A percentile compares a stretch with the other conserved stretches of the same genome.
These are phyloP conservation scores for Mycocentrospora acerina DNA, from an alignment of 2,329 filamentous ascomycete species.

Conservation along the genomic window DNA sequence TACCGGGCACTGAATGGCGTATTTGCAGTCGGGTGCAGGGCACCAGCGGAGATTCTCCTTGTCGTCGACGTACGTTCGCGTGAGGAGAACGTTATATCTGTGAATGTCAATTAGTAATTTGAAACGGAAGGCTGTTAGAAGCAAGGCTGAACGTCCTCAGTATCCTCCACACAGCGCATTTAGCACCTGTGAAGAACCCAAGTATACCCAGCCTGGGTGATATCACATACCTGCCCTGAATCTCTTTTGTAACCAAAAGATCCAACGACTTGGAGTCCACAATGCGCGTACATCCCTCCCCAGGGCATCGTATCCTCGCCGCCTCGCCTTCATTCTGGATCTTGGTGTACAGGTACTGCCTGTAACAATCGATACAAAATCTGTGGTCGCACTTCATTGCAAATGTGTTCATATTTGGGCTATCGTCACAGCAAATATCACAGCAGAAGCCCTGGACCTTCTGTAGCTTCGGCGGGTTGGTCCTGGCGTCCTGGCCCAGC, in stretches of 20 bases:
- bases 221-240: constrained; percentile 55
- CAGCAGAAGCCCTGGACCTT: constrained; percentile 77
- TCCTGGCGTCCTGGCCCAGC: constrained; percentile 57
- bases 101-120: constrained; percentile 13
- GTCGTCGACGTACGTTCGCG: constrained; percentile 94
- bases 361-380: constrained; percentile 90
- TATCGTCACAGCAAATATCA: constrained; percentile 96
- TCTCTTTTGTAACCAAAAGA: constrained; percentile 64
- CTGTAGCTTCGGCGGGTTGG: constrained; percentile 65
- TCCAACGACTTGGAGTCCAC: constrained; percentile 88
- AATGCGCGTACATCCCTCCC: constrained; percentile 82
- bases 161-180: no score
- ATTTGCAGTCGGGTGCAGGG: constrained; percentile 94
- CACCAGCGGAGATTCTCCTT: constrained; percentile 97
- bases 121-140: not conserved
- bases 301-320: constrained; percentile 89
- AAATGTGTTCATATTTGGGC: constrained; percentile 73
- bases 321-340: constrained; percentile 95
- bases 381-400: constrained; percentile 94
- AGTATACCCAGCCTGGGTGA: not conserved
- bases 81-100: constrained; percentile 83
- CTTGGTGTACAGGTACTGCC: constrained; percentile 88
- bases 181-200: no score
- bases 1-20: constrained; percentile 83
- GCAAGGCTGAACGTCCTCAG: no score